Conservation (phyloP, 23 red algal species). For the Gracilaria domingensis region DNA sequence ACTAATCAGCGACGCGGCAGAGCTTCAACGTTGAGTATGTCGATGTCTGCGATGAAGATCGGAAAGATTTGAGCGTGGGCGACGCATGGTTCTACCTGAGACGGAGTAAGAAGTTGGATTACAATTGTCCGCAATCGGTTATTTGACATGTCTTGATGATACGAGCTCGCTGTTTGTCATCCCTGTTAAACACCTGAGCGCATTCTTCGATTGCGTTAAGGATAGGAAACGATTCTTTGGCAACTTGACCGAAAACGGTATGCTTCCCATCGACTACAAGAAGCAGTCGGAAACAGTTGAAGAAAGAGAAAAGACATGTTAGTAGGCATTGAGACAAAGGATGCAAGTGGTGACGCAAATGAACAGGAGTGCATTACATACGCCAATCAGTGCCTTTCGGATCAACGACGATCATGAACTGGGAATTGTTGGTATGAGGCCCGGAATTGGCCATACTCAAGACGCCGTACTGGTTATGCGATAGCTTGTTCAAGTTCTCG, state of each 20-base stretch:
- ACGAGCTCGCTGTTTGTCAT: conserved; percentile 59
- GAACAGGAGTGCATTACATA: conserved; percentile 13
- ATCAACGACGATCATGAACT: conserved; percentile 80
- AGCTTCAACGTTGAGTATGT: not conserved
- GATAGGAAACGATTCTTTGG: conserved; percentile 37
- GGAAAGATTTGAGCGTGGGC: not conserved
- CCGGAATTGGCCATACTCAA: conserved; percentile 98
- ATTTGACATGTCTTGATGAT: conserved; percentile 62
- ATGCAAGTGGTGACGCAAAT: not conserved
- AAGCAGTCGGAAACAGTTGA: not conserved
- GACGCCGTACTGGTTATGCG: conserved; percentile 81
- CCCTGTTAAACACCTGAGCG: conserved; percentile 59
- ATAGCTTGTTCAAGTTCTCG: conserved; percentile 78
- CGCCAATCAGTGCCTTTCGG: conserved; percentile 56
- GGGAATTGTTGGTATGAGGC: conserved; percentile 88
- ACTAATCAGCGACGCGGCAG: not conserved
- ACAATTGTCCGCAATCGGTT: conserved; percentile 61
- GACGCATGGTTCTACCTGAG: not conserved
- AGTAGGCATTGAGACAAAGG: not conserved
- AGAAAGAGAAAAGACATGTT: not conserved
- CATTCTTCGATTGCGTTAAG: conserved; percentile 59
- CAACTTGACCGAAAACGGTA: conserved; percentile 60
- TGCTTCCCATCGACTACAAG: conserved; percentile 78
- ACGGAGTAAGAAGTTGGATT: not conserved
- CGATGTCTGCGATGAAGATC: not conserved